These are phyloP conservation scores for Mallotus japonicus DNA, from an alignment of 441 rosid genomes.

Conservation along the genomic window DNA sequence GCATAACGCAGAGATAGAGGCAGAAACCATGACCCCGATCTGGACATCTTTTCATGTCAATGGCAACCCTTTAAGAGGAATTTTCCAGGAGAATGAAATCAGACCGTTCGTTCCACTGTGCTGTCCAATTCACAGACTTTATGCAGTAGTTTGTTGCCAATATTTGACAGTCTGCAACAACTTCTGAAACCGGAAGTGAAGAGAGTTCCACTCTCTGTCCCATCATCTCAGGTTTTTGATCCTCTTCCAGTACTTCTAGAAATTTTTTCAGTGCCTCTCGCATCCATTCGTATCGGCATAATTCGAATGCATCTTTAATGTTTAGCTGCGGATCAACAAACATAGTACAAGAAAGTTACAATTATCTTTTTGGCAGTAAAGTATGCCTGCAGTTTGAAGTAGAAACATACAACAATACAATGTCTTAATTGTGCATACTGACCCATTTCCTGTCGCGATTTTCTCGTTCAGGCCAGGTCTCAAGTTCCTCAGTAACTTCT, in stretches of 20 bases:
- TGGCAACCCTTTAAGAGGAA: slow-evolving; percentile 29
- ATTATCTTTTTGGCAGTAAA: neutral
- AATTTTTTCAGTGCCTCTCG: slow-evolving; percentile 57
- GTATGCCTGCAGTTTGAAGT: neutral
- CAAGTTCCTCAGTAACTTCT: slow-evolving; percentile 76
- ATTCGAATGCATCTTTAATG: slow-evolving; percentile 53
- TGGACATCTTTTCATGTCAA: slow-evolving; percentile 6
- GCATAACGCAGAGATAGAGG: no score
- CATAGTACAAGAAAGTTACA: neutral
- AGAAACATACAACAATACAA: no score
- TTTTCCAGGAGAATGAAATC: slow-evolving; percentile 23
- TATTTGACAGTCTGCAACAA: slow-evolving; percentile 34
- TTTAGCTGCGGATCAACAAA: slow-evolving; percentile 42
- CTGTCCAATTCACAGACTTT: slow-evolving; percentile 23
- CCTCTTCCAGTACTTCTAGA: slow-evolving; percentile 37
- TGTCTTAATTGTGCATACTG: slow-evolving; percentile 11
- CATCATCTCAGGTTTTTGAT: slow-evolving; percentile 15
- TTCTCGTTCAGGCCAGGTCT: slow-evolving; percentile 69
- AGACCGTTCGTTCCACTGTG: slow-evolving; percentile 17
- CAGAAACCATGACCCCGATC: no score
- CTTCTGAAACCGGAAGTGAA: slow-evolving; percentile 18
- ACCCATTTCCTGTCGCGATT: slow-evolving; percentile 71
- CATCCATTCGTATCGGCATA: slow-evolving; percentile 89
- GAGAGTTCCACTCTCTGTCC: slow-evolving; percentile 30
- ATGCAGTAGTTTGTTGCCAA: slow-evolving; percentile 34